A percentile compares a stretch with the other conserved stretches of the same genome.
Conservation (phyloP, 2,329 filamentous ascomycete genomes). For the Colletotrichum lupini region DNA sequence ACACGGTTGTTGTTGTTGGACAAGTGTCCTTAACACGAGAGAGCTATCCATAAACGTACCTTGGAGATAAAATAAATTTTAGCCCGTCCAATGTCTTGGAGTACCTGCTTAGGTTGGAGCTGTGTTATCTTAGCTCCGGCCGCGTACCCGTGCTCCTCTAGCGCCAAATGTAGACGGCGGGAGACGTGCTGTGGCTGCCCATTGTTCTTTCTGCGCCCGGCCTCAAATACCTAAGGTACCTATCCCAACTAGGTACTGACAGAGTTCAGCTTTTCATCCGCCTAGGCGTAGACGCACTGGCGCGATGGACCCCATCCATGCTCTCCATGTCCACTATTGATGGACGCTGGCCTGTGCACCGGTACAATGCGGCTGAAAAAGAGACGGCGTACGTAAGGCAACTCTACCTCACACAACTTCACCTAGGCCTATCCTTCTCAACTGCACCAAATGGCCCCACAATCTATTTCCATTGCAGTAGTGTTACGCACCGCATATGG, state of each 20-base stretch:
- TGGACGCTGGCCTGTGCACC: constrained; percentile 21
- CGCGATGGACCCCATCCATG: not conserved
- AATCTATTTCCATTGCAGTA: not conserved
- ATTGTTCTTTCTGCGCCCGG: constrained; percentile 3
- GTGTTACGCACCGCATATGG: not conserved
- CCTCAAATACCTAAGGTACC: too few species aligned
- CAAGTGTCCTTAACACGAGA: not conserved
- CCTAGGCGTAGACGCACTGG: not conserved
- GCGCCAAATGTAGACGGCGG: not conserved
- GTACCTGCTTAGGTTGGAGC: not conserved
- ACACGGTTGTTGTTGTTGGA: not conserved
- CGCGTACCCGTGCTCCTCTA: constrained; percentile 4
- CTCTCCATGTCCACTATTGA: constrained; percentile 8
- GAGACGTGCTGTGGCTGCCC: constrained; percentile 18
- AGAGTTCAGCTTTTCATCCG: not conserved
- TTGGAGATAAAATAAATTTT: not conserved
- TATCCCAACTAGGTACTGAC: too few species aligned
- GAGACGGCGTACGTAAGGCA: not conserved
- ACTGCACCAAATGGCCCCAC: not conserved
- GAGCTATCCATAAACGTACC: not conserved
- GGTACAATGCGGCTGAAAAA: constrained; percentile 19
- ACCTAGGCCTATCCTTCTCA: not conserved
- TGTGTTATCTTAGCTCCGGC: not conserved
- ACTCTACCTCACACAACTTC: constrained; percentile 11
- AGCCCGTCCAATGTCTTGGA: not conserved